Evolutionary conservation across 108 stramenopile species (phyloP).

Genomic region (Skeletonema marinoi): DNA sequence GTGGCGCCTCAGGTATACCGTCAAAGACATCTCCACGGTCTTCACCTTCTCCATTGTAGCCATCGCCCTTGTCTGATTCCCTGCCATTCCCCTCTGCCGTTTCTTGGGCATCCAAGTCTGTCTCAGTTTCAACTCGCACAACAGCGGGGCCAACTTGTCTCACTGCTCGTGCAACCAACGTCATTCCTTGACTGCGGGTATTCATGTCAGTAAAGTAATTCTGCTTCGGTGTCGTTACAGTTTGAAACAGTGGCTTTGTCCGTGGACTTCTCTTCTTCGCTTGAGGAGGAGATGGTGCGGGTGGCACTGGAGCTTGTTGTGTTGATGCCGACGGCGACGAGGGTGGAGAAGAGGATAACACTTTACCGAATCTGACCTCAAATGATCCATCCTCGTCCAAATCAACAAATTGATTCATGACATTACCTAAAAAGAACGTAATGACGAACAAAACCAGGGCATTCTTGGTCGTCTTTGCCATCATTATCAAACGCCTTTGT

Average conservation of each 20-base stretch:
- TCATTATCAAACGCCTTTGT: conserved; percentile 20
- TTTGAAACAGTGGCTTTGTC: background rate
- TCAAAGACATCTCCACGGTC: conserved; percentile 44
- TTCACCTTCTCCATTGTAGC: conserved; percentile 20
- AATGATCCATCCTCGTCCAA: conserved; percentile 46
- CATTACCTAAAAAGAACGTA: conserved; percentile 42
- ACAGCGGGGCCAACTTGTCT: conserved; percentile 80
- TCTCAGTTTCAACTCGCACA: conserved; percentile 88
- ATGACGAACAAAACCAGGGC: conserved; percentile 30
- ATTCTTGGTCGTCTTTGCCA: conserved; percentile 27
- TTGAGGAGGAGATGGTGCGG: background rate
- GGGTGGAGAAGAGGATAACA: conserved; percentile 8
- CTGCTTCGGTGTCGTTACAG: conserved; percentile 6
- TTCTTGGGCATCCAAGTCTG: conserved; percentile 35
- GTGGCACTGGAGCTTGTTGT: background rate
- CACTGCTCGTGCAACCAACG: conserved; percentile 77
- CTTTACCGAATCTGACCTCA: conserved; percentile 47
- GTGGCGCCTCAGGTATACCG: conserved; percentile 30
- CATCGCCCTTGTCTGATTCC: conserved; percentile 4
- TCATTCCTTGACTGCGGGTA: conserved; percentile 30
- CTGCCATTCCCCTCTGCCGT: background rate
- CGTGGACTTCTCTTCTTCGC: conserved; percentile 1
- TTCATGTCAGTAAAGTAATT: conserved; percentile 10
- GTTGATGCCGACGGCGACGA: conserved; percentile 4
- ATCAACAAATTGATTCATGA: conserved; percentile 56